Evolutionary conservation across 2,329 filamentous ascomycete genomes (phyloP).

Genomic region (Apiospora hydei): DNA sequence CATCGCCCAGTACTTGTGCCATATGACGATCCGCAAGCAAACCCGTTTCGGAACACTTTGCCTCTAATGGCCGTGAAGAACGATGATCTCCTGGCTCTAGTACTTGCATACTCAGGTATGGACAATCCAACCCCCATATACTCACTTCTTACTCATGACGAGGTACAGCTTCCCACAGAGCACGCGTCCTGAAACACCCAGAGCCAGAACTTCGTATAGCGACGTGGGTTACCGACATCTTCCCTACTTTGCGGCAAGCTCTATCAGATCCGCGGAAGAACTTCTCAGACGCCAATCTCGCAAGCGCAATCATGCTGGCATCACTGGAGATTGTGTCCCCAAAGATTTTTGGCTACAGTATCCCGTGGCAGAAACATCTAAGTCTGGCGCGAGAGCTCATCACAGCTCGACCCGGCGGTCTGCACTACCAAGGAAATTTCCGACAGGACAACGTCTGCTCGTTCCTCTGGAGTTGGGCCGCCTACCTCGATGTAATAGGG

Average conservation of each 20-base stretch:
- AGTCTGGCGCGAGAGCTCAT: conserved; percentile 80
- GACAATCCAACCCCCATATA: background rate
- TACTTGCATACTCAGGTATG: conserved; percentile 76
- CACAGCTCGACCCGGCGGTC: conserved; percentile 59
- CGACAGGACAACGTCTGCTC: conserved; percentile 67
- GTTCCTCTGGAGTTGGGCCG: conserved; percentile 84
- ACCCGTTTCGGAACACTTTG: conserved; percentile 58
- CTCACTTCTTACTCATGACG: conserved; percentile 28
- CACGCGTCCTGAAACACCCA: conserved; percentile 74
- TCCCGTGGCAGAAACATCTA: conserved; percentile 83
- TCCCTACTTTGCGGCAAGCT: conserved; percentile 73
- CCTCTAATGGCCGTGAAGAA: conserved; percentile 71
- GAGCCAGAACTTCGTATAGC: conserved; percentile 82
- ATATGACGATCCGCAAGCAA: conserved; percentile 60
- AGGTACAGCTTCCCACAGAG: conserved; percentile 74
- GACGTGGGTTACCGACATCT: conserved; percentile 80
- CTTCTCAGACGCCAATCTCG: conserved; percentile 76
- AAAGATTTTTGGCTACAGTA: conserved; percentile 79
- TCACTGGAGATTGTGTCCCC: conserved; percentile 86
- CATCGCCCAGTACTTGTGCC: conserved; percentile 54
- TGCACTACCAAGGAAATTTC: conserved; percentile 57
- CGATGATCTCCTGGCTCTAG: conserved; percentile 75
- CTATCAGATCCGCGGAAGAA: conserved; percentile 67
- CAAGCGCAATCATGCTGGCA: conserved; percentile 84
- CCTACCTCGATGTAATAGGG: conserved; percentile 82